Conservation (phyloP, 495 filamentous ascomycete species). For the Articulospora tetracladia region DNA sequence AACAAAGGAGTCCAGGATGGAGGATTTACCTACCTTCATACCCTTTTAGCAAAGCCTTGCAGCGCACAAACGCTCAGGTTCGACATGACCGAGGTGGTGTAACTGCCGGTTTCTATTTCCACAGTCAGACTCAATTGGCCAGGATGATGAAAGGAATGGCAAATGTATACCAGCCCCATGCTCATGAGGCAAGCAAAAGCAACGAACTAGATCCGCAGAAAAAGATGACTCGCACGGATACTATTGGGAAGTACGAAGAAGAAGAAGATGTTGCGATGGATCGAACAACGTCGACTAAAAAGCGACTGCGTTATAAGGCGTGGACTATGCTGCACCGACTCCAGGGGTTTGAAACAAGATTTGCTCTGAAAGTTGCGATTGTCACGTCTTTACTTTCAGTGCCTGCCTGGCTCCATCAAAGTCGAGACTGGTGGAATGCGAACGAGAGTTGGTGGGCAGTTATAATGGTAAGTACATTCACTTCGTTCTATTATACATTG, state of each 20-base stretch:
- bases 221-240: conserved; percentile 13
- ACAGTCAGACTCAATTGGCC: conserved; percentile 42
- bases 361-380: conserved; percentile 51
- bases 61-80: conserved; percentile 52
- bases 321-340: conserved; percentile 49
- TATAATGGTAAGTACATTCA: conserved; percentile 27
- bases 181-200: conserved; percentile 26
- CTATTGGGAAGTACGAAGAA: conserved; percentile 25
- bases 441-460: conserved; percentile 55
- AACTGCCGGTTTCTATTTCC: conserved; percentile 50
- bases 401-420: conserved; percentile 45
- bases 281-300: conserved; percentile 26
- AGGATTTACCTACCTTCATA: conserved; percentile 46
- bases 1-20: conserved; percentile 31
- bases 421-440: conserved; percentile 46
- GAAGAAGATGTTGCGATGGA: conserved; percentile 23
- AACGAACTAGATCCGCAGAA: conserved; percentile 22
- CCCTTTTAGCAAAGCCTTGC: conserved; percentile 44
- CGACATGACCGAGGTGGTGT: conserved; percentile 55
- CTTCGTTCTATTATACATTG: too few relatives aligned
- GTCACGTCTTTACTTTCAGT: conserved; percentile 46
- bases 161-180: conserved; percentile 27
- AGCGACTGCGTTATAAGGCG: conserved; percentile 35
- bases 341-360: conserved; percentile 54
- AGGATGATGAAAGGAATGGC: conserved; percentile 33